Conservation (phyloP, 768 basidiomycete species). For the Gelatoporia subvermispora region DNA sequence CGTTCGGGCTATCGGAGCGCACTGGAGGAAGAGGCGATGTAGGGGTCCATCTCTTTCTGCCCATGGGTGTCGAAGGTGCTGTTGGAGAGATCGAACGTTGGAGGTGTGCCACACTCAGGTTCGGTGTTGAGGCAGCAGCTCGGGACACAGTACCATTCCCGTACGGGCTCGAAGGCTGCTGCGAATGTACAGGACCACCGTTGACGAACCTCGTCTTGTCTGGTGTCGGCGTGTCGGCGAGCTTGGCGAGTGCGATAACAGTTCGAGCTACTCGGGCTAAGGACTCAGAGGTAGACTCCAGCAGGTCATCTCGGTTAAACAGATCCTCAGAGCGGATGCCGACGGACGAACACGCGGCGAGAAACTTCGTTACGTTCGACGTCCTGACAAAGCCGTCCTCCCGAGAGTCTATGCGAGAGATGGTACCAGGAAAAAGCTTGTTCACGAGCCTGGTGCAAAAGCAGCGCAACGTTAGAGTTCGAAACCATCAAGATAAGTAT, state of each 20-base stretch:
- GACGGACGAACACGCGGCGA: conserved; percentile 67
- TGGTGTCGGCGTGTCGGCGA: conserved; percentile 50
- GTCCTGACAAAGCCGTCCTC: conserved; percentile 64
- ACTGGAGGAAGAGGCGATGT: conserved; percentile 46
- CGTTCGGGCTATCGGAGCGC: conserved; percentile 50
- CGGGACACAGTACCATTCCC: conserved; percentile 34
- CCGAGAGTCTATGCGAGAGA: conserved; percentile 58
- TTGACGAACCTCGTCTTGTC: conserved; percentile 43
- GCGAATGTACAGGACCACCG: conserved; percentile 20
- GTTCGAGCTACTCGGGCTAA: conserved; percentile 70
- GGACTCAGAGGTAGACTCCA: conserved; percentile 52
- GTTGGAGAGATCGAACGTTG: conserved; percentile 34
- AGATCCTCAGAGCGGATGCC: conserved; percentile 60
- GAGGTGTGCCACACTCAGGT: conserved; percentile 33
- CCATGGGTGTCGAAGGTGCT: conserved; percentile 28
- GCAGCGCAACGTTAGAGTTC: neutral
- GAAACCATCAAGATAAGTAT: conserved; percentile 4
- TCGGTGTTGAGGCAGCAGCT: conserved; percentile 59
- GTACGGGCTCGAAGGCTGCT: conserved; percentile 11
- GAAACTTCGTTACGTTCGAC: conserved; percentile 72
- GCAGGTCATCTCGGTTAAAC: conserved; percentile 65
- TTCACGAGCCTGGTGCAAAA: conserved; percentile 59
- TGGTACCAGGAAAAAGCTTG: conserved; percentile 59
- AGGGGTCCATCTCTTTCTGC: conserved; percentile 46
- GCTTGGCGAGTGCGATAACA: conserved; percentile 62